phyloP scores from a whole-genome alignment of 345 rosid species.

The Aquilaria sinensis region DNA sequence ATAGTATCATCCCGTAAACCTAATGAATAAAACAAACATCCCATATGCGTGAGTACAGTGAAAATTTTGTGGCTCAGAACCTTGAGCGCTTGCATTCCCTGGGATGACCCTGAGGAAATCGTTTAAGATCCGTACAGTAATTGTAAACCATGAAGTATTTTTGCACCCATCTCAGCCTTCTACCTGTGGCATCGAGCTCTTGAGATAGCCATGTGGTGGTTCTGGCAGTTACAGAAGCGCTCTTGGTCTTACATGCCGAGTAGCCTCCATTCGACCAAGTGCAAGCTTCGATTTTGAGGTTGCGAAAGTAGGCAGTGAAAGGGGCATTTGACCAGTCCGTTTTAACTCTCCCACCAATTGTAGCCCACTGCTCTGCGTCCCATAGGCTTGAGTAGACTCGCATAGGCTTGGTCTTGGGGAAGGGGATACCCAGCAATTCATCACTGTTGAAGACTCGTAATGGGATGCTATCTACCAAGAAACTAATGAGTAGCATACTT shows the following conservation, averaged over 20 bases:
- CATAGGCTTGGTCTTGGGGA: constrained; percentile 46
- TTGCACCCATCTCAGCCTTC: constrained; percentile 44
- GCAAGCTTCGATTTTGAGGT: constrained; percentile 28
- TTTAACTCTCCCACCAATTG: constrained; percentile 49
- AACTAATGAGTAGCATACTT: constrained; percentile 16
- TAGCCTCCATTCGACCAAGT: constrained; percentile 22
- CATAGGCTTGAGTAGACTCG: constrained; percentile 49
- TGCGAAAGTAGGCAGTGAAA: constrained; percentile 34
- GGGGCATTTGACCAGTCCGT: constrained; percentile 51
- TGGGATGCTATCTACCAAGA: constrained; percentile 46
- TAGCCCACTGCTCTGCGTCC: constrained; percentile 59
- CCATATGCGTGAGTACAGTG: too few relatives aligned
- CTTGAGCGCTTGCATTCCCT: constrained; percentile 25
- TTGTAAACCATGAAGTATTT: constrained; percentile 46
- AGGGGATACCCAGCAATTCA: constrained; percentile 38
- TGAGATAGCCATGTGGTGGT: constrained; percentile 27
- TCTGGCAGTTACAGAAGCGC: neutral
- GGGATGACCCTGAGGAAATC: constrained; percentile 36
- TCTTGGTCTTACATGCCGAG: constrained; percentile 19
- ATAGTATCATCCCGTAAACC: neutral
- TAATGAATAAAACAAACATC: too few relatives aligned
- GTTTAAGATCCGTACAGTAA: constrained; percentile 39
- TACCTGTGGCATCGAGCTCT: constrained; percentile 17
- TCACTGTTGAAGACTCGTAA: constrained; percentile 54
- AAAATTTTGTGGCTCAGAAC: neutral